These are phyloP conservation scores for Avena sativa DNA, from an alignment of 176 grass and related monocot species.

Conservation along the genomic window DNA sequence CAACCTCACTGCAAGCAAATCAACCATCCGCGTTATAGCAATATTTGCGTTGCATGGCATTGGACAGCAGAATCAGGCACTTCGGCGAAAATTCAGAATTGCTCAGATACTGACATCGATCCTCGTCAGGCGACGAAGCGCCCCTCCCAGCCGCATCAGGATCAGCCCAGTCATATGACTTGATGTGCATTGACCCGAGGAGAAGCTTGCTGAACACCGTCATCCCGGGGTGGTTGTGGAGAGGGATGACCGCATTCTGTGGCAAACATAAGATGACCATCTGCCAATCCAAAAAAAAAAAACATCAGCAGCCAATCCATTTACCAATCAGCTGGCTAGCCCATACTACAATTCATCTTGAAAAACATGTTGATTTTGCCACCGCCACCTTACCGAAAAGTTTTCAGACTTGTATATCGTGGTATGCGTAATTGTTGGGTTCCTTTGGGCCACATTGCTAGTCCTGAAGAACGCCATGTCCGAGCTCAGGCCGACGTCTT, in stretches of 20 bases:
- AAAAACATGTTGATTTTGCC: background rate
- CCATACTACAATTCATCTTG: background rate
- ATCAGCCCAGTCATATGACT: constrained; percentile 84
- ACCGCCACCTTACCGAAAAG: constrained; percentile 62
- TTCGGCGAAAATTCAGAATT: background rate
- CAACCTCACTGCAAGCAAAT: constrained; percentile 55
- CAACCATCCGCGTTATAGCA: background rate
- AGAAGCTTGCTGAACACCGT: constrained; percentile 93
- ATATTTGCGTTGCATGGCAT: background rate
- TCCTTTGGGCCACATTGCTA: constrained; percentile 21
- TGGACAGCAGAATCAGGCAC: background rate
- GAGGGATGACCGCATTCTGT: constrained; percentile 72
- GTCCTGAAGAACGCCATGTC: constrained; percentile 60
- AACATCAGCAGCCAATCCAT: no score
- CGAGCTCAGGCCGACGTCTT: constrained; percentile 69
- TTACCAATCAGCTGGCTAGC: no score
- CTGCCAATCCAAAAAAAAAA: constrained; percentile 44
- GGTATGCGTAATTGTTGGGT: constrained; percentile 57
- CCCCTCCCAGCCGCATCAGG: background rate
- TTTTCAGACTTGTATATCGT: constrained; percentile 70
- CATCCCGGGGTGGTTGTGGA: constrained; percentile 95
- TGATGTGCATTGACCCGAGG: constrained; percentile 77
- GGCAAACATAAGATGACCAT: constrained; percentile 87
- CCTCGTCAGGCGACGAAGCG: background rate
- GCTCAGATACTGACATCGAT: constrained; percentile 26